Evolutionary conservation across 345 rosid genomes (phyloP), one percentile per base, ranked within the genome.

Genomic region (Hibiscus syriacus): DNA sequence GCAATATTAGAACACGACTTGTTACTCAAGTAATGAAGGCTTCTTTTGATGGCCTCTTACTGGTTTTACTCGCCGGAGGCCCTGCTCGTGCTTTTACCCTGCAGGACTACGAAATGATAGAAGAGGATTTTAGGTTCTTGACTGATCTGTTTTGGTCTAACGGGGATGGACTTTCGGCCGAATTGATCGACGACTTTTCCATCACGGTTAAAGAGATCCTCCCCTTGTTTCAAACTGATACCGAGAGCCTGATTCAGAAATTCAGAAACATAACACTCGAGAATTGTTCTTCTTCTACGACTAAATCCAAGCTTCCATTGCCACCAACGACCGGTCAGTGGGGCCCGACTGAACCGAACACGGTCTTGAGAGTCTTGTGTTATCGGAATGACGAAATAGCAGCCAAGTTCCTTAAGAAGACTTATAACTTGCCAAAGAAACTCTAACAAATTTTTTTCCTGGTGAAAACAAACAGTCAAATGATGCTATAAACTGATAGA

Each of bases 61-160:
- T 94, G 34, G 96, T 94, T 72, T 77, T 94, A 79, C 96, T 94
- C 5, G 98, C 98, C 0, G 98, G 99, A 64, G 99, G 98, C 36
- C 93, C 99, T 30, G 78, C 82, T 3, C 96, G 98, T 27, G 77
- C 90, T 55, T 94, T 94, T 77, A 65, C 82, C n/a, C 66, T 62
- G 50, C 90, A 79, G 74, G 98, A 94, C 67, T 87, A 86, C 12
- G 81, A 77, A 22, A 70, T 78, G 0, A 80, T 94, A 48, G 90
- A 86, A 22, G 99, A 89, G 63, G 99, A 94, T 78, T 89, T 94
- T 72, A 86, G 86, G 78, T 72, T 81, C 64, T 83, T 94, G 1
- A 83, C 79, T 49, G 96, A 94, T 70, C 79, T 92, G 26, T 94
- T 94, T 76, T 94, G 95, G 99, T 85, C 99, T 32, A 86, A 94